Evolutionary conservation across 2,329 filamentous ascomycete genomes (phyloP).

Genomic region (Curvularia hawaiiensis): DNA sequence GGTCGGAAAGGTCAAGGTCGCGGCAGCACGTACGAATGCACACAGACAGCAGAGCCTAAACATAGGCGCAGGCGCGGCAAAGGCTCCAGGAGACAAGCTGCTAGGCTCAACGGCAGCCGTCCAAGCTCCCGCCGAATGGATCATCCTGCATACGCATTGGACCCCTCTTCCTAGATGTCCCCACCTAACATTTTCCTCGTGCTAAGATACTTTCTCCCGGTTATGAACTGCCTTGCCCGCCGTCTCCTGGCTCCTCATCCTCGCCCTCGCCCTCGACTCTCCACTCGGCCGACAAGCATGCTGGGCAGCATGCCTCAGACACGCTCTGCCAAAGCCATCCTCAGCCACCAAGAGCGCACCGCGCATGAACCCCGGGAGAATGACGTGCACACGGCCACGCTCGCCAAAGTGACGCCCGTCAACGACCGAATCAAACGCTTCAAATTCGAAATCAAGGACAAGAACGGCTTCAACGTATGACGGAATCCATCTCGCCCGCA

Average conservation of each 20-base stretch:
- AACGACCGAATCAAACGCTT: constrained; percentile 73
- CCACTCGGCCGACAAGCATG: constrained; percentile 24
- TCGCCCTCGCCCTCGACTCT: constrained; percentile 8
- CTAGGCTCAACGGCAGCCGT: constrained; percentile 14
- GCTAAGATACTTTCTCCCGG: constrained; percentile 21
- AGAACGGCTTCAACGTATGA: constrained; percentile 56
- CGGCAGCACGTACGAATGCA: too few relatives aligned
- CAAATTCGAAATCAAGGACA: constrained; percentile 62
- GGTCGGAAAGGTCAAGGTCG: not conserved
- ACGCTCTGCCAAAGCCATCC: constrained; percentile 37
- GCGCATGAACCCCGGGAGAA: constrained; percentile 73
- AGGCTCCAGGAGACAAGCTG: not conserved
- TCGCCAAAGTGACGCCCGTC: constrained; percentile 66
- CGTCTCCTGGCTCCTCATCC: constrained; percentile 19
- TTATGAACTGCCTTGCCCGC: constrained; percentile 21
- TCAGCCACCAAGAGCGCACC: constrained; percentile 72
- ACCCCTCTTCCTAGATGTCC: constrained; percentile 17
- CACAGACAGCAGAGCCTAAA: too few relatives aligned
- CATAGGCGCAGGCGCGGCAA: too few relatives aligned
- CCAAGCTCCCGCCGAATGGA: constrained; percentile 22
- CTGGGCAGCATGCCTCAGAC: constrained; percentile 40
- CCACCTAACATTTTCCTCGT: constrained; percentile 27
- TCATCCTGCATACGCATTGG: constrained; percentile 21
- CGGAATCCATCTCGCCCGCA: constrained; percentile 30
- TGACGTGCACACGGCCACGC: constrained; percentile 65